A percentile compares a stretch with the other conserved stretches of the same genome.
Evolutionary conservation across 768 basidiomycete genomes (phyloP).

Genomic region (Auricularia heimuer): DNA sequence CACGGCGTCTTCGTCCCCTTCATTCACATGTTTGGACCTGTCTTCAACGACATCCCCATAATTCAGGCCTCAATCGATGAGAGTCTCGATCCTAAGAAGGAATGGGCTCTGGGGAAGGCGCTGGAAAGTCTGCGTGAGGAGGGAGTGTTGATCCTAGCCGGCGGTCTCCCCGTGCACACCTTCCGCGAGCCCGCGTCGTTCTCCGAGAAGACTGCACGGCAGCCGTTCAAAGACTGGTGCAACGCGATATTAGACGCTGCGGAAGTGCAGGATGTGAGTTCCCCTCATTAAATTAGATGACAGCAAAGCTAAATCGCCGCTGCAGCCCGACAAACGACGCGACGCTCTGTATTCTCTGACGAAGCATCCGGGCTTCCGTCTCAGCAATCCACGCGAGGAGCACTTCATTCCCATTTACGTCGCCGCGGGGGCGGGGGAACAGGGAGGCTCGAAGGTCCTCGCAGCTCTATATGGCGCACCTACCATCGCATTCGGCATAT

Average conservation of each 20-base stretch:
- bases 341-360: conserved; percentile 44
- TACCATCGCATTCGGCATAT: conserved; percentile 14
- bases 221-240: conserved; percentile 46
- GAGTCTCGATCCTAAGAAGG: conserved; percentile 45
- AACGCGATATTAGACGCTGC: conserved; percentile 49
- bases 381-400: conserved; percentile 66
- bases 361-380: conserved; percentile 51
- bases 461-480: conserved; percentile 11
- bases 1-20: conserved; percentile 80
- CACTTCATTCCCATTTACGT: conserved; percentile 76
- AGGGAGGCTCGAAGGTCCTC: conserved; percentile 12
- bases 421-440: conserved; percentile 61
- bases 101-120: conserved; percentile 58
- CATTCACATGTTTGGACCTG: conserved; percentile 65
- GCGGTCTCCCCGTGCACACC: conserved; percentile 62
- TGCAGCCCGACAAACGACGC: conserved; percentile 43
- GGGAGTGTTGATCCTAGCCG: conserved; percentile 39
- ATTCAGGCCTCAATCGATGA: conserved; percentile 62
- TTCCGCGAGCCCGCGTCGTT: conserved; percentile 45
- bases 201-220: conserved; percentile 36
- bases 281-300: conserved; percentile 3
- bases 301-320: background rate
- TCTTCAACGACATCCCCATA: conserved; percentile 52
- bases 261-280: conserved; percentile 38
- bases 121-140: conserved; percentile 46